Evolutionary conservation across 805 yeast species (phyloP), one percentile per base, ranked within the genome.

Genomic region (Candida odintsovae): DNA sequence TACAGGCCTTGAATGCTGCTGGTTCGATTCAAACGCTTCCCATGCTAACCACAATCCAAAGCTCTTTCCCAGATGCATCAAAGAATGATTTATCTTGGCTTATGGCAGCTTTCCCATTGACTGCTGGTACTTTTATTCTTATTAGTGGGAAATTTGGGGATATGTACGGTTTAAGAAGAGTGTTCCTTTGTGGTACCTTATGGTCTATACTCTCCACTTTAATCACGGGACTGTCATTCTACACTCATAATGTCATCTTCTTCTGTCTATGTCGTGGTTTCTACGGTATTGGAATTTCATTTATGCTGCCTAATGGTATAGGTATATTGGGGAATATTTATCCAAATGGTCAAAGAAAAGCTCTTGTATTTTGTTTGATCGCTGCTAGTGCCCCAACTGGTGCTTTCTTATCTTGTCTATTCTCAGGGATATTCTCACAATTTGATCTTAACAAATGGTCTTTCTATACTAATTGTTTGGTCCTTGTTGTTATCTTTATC

Each of bases 71-170:
- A 2, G 54, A 63, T 15, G 57, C 69, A 1, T 50, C 59, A 0
- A 41, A 47, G 8, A 51, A 52, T 6, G 67, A 69, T 40, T 70
- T 73, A 46, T 69, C 52, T 3, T 83, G 95, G 94, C 78, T 80
- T 58, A 73, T 80, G 71, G 89, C 90, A 2, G 76, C 87, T 0
- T 83, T 78, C 58, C 80, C 88, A 0, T 64, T 86, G 45, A 78
- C 88, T 0, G 77, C 83, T 6, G 92, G 92, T 12, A 82, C 92
- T 0, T 79, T 85, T 50, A 84, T 86, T 43, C 62, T 86, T 33
- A 68, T 81, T 5, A 75, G 84, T 33, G 94, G 94, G 9, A 71
- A 82, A 42, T 57, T 83, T 40, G 94, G 95, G 29, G 95, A 86
- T 56, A 67, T 84, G 12, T 78, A 77, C 53, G 94, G 94, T 0